Percentiles rank a stretch among this genome's conserved stretches.
These are phyloP conservation scores for Irpex rosettiformis DNA, from an alignment of 1,284 basidiomycete genomes.

Conservation along the genomic window DNA sequence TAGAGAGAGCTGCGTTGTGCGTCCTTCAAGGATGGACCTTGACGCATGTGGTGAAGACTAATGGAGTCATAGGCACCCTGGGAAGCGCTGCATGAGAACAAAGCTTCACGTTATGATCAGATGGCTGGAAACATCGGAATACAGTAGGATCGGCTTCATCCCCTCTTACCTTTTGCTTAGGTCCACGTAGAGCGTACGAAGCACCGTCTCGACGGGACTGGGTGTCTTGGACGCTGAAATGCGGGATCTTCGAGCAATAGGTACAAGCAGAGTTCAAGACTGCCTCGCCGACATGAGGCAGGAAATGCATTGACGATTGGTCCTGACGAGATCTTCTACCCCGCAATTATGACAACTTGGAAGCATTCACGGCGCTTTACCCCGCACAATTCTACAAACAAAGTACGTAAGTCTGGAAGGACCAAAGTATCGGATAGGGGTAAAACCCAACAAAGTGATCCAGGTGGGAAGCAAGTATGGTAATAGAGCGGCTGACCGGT, in stretches of 20 bases:
- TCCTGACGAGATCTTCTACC: constrained; percentile 11
- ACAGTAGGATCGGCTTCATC: neutral
- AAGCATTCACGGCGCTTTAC: constrained; percentile 8
- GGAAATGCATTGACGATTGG: neutral
- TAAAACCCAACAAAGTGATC: neutral
- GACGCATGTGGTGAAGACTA: neutral
- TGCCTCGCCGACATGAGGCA: neutral
- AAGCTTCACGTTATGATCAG: neutral
- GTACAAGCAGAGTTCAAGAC: constrained; percentile 1
- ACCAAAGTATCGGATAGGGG: constrained; percentile 8
- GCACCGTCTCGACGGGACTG: neutral
- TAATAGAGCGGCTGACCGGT: constrained; percentile 14
- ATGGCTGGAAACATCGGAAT: neutral
- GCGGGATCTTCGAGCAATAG: constrained; percentile 6
- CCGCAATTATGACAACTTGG: constrained; percentile 11
- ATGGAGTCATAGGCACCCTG: neutral
- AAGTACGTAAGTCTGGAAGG: constrained; percentile 7
- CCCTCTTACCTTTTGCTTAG: neutral
- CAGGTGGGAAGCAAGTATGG: constrained; percentile 1
- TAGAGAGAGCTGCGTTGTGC: neutral
- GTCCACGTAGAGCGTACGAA: neutral
- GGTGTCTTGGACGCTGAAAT: neutral
- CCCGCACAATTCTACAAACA: constrained; percentile 13
- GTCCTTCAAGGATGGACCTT: neutral
- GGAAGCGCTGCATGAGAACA: neutral